Conservation (phyloP, 345 rosid species). For the Erucastrum elatum region DNA sequence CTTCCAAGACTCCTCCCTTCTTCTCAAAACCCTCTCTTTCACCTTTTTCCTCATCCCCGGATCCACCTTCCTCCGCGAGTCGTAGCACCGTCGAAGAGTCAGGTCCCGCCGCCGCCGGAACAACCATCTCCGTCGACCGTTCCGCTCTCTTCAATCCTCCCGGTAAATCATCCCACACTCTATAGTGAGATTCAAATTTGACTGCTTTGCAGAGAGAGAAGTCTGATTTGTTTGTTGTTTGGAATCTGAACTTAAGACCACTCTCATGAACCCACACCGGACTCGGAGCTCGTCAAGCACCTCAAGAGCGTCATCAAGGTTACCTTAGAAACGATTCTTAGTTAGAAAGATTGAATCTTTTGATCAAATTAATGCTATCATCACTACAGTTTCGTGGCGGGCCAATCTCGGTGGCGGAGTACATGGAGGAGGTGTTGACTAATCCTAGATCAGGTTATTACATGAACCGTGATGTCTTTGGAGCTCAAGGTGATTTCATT, state of each 20-base stretch:
- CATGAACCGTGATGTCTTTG: conserved; percentile 90
- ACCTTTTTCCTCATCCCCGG: conserved; percentile 45
- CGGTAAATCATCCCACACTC: conserved; percentile 36
- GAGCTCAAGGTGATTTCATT: conserved; percentile 89
- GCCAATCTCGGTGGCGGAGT: conserved; percentile 88
- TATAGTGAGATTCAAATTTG: neutral
- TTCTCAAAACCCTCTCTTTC: conserved; percentile 30
- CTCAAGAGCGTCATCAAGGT: conserved; percentile 90
- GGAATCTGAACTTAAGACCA: conserved; percentile 45
- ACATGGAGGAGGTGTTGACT: conserved; percentile 94
- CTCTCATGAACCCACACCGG: conserved; percentile 58
- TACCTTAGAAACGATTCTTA: conserved; percentile 16
- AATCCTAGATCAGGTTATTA: conserved; percentile 89
- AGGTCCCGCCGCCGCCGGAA: conserved; percentile 39
- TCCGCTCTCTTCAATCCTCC: conserved; percentile 61
- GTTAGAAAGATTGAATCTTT: neutral
- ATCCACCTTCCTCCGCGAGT: conserved; percentile 38
- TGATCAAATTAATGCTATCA: neutral
- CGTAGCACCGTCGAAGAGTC: conserved; percentile 40
- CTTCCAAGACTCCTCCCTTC: conserved; percentile 30
- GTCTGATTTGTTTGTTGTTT: neutral
- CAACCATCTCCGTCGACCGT: conserved; percentile 72
- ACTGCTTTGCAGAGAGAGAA: neutral
- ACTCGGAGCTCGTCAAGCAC: conserved; percentile 84
- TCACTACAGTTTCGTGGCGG: conserved; percentile 74